A percentile compares a stretch with the other conserved stretches of the same genome.
Evolutionary conservation across 139 green algal genomes (phyloP).

Genomic region (Edaphochlamys debaryana): DNA sequence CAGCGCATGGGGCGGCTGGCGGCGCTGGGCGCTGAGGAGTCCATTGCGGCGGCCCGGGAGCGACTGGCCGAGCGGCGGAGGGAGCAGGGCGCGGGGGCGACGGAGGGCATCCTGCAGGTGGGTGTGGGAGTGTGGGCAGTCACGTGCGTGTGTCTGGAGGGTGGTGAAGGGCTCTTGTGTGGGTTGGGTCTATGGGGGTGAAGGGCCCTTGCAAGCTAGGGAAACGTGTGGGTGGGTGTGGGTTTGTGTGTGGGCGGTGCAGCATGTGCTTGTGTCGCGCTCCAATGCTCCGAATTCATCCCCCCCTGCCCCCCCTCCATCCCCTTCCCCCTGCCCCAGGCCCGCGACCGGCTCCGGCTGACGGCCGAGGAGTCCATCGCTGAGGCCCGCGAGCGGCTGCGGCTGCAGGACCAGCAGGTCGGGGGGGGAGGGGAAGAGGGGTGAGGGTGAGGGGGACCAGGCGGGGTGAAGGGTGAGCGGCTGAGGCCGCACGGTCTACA

Average conservation of each 20-base stretch:
- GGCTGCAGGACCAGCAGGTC: neutral
- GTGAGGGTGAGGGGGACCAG: neutral
- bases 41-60: conserved; percentile 35
- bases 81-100: neutral
- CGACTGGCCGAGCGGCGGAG: neutral
- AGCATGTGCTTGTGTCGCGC: no score
- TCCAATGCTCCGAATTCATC: no score
- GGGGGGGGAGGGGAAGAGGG: neutral
- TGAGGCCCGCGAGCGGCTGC: conserved; percentile 41
- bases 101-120: conserved; percentile 38
- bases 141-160: no score
- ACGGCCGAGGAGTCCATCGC: conserved; percentile 34
- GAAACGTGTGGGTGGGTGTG: no score
- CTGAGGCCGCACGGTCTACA: no score
- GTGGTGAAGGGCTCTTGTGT: no score
- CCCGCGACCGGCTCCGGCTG: conserved; percentile 31
- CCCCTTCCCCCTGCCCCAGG: neutral
- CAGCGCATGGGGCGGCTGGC: conserved; percentile 31
- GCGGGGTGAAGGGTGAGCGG: neutral
- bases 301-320: neutral
- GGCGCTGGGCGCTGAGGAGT: conserved; percentile 32
- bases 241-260: no score
- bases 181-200: no score
- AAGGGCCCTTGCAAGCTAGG: no score
- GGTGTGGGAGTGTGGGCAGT: no score